Percentiles rank a stretch among this genome's conserved stretches.
phyloP scores from a whole-genome alignment of 1,284 basidiomycete species.

The Cronartium quercuum region DNA sequence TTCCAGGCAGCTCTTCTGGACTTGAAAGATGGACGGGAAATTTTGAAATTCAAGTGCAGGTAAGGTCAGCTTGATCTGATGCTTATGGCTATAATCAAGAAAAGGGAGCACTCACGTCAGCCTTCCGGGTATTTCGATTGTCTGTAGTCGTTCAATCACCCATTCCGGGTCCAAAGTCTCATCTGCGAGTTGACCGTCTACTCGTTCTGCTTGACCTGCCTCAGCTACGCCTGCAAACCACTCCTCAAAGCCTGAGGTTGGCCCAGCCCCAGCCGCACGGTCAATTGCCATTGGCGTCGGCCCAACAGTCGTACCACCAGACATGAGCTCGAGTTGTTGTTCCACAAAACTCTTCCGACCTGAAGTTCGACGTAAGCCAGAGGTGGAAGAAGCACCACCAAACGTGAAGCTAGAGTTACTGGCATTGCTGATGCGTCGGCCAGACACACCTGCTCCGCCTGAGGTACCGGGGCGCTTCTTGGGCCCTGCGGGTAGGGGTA shows the following conservation, averaged over 20 bases:
- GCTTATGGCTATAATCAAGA: too few species aligned
- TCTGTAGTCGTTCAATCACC: conserved; percentile 25
- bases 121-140: conserved; percentile 25
- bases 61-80: too few species aligned
- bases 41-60: too few species aligned
- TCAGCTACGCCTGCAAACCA: conserved; percentile 36
- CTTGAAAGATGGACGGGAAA: conserved; percentile 3
- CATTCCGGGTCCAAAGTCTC: conserved; percentile 38
- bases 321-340: conserved; percentile 34
- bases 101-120: conserved; percentile 13
- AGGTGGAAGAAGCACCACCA: conserved; percentile 7
- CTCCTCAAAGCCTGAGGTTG: conserved; percentile 11
- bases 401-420: conserved; percentile 33
- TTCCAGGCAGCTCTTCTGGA: conserved; percentile 35
- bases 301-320: conserved; percentile 22
- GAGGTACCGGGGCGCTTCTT: not conserved
- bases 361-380: conserved; percentile 14
- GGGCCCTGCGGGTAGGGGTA: not conserved
- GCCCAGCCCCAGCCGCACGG: conserved; percentile 10
- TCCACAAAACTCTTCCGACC: conserved; percentile 26
- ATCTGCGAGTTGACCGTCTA: conserved; percentile 32
- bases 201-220: conserved; percentile 23
- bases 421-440: conserved; percentile 24
- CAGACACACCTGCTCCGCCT: conserved; percentile 1
- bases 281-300: conserved; percentile 12